A percentile compares a stretch with the other conserved stretches of the same genome.
These are phyloP conservation scores for Colletotrichum tanaceti DNA, from an alignment of 2,329 filamentous ascomycete species.

Conservation along the genomic window DNA sequence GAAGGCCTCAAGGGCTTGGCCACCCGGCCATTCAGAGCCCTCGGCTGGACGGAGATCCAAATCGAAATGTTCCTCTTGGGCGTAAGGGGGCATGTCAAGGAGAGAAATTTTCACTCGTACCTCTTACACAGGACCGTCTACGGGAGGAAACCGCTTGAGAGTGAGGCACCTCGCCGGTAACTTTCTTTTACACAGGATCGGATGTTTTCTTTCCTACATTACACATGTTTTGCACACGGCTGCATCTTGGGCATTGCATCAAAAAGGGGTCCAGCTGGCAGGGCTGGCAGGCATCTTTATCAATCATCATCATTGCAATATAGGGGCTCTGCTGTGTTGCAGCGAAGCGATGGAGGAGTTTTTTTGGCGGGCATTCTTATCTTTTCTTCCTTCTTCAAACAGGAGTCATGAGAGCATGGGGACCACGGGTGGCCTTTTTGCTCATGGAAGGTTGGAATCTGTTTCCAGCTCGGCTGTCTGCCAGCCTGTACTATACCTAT, in stretches of 20 bases:
- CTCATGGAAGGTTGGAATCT: neutral
- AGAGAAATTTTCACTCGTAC: constrained; percentile 53
- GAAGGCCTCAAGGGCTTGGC: constrained; percentile 55
- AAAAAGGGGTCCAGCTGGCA: constrained; percentile 18
- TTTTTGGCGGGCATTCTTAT: neutral
- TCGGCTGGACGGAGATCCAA: constrained; percentile 55
- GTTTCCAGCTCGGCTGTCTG: neutral
- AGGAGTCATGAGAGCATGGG: constrained; percentile 28
- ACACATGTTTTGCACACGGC: constrained; percentile 19
- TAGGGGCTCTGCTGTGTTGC: constrained; percentile 26
- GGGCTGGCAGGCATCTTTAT: constrained; percentile 27
- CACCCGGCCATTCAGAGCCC: constrained; percentile 52
- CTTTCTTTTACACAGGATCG: constrained; percentile 19
- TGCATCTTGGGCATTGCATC: constrained; percentile 34
- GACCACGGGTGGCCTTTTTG: constrained; percentile 14
- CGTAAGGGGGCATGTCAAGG: constrained; percentile 54
- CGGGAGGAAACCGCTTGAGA: constrained; percentile 51
- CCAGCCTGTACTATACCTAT: neutral
- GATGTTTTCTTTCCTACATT: constrained; percentile 23
- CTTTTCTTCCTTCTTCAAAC: neutral
- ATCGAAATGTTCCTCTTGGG: constrained; percentile 58
- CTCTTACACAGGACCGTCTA: constrained; percentile 55
- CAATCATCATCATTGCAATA: constrained; percentile 18
- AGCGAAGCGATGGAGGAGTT: constrained; percentile 35
- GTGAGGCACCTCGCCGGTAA: constrained; percentile 1